Percentiles rank a stretch among this genome's conserved stretches.
Evolutionary conservation across 257 asterid species (phyloP).

Genomic region (Nicotiana paniculata): DNA sequence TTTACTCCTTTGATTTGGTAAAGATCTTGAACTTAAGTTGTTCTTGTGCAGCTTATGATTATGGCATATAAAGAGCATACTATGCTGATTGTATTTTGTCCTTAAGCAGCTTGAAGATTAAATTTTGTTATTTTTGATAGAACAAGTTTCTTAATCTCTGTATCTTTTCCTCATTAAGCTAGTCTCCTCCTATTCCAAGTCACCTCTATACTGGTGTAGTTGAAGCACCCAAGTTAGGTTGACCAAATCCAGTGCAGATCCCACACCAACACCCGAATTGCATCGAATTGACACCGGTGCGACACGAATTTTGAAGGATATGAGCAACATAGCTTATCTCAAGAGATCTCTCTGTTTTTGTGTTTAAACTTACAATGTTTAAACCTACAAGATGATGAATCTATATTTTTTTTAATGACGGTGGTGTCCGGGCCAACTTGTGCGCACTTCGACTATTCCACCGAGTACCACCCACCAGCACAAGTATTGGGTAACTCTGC

Average conservation of each 20-base stretch:
- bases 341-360: background rate
- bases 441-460: too few relatives aligned
- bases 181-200: background rate
- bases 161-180: background rate
- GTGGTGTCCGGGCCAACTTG: too few relatives aligned
- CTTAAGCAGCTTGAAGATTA: background rate
- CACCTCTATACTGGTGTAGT: background rate
- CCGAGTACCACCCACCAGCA: too few relatives aligned
- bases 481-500: too few relatives aligned
- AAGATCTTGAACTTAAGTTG: conserved; percentile 7
- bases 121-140: background rate
- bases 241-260: too few relatives aligned
- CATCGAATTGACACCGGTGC: too few relatives aligned
- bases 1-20: conserved; percentile 78
- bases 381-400: too few relatives aligned
- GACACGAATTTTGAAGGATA: too few relatives aligned
- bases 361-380: background rate
- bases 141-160: background rate
- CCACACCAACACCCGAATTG: too few relatives aligned
- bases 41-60: background rate
- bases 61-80: background rate
- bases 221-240: too few relatives aligned
- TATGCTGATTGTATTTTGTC: background rate
- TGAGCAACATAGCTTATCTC: background rate
- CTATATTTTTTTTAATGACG: too few relatives aligned